Percentiles rank a stretch among this genome's conserved stretches.
Evolutionary conservation across 345 rosid species (phyloP).

Genomic region (Mercurialis annua): DNA sequence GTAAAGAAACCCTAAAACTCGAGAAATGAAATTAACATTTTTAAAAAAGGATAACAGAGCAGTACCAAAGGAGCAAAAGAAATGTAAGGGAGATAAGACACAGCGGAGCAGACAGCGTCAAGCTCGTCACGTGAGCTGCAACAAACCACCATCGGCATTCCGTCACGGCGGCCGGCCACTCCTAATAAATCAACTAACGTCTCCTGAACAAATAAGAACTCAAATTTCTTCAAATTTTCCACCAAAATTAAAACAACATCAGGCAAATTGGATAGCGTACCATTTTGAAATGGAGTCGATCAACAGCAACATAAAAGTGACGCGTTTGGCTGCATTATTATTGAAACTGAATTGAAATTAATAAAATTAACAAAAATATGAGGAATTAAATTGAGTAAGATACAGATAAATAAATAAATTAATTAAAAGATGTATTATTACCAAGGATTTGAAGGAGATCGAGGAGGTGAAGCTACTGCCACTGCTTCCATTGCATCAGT

Average conservation of each 20-base stretch:
- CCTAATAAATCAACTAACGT: slow-evolving; percentile 67
- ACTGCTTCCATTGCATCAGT: slow-evolving; percentile 27
- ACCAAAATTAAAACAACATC: no score
- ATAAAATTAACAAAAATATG: neutral
- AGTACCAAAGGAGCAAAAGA: slow-evolving; percentile 62
- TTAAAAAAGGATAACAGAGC: neutral
- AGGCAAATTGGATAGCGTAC: slow-evolving; percentile 23
- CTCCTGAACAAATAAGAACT: slow-evolving; percentile 40
- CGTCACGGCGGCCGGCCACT: slow-evolving; percentile 57
- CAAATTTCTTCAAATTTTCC: no score
- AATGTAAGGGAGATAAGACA: slow-evolving; percentile 70
- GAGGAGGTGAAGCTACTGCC: slow-evolving; percentile 42
- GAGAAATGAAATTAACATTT: no score
- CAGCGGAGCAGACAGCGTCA: slow-evolving; percentile 72
- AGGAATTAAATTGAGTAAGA: neutral
- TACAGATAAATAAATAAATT: neutral
- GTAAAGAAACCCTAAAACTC: no score
- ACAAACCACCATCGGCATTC: slow-evolving; percentile 73
- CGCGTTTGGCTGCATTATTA: slow-evolving; percentile 49
- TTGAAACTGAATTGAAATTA: neutral
- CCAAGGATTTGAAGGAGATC: slow-evolving; percentile 34
- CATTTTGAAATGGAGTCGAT: slow-evolving; percentile 81
- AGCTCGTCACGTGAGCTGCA: slow-evolving; percentile 95
- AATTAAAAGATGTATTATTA: neutral
- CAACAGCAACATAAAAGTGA: slow-evolving; percentile 88